Percentiles rank a stretch among this genome's conserved stretches.
phyloP scores from a whole-genome alignment of 495 filamentous ascomycete species.

The Echria macrotheca region DNA sequence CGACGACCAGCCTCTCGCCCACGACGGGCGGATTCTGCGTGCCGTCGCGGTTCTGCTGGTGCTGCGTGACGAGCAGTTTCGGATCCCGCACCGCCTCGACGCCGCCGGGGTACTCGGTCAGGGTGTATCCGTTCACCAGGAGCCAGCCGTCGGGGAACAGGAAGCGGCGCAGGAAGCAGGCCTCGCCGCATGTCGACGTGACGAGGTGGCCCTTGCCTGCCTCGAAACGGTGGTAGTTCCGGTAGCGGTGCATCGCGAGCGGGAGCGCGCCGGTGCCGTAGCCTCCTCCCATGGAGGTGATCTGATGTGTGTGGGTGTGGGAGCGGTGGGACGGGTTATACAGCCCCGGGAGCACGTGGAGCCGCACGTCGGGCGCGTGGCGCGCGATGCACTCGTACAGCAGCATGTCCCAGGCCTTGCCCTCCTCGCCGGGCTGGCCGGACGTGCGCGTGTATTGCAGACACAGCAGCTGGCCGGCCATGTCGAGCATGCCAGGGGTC shows the following conservation, averaged over 20 bases:
- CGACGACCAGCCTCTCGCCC: slow-evolving; percentile 20
- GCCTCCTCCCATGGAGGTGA: slow-evolving; percentile 34
- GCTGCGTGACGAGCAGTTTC: no score
- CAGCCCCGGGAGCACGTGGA: slow-evolving; percentile 49
- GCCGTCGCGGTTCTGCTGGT: slow-evolving; percentile 1
- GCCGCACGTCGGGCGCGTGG: slow-evolving; percentile 38
- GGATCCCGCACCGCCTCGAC: slow-evolving; percentile 22
- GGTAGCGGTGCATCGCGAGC: slow-evolving; percentile 57
- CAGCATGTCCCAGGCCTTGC: slow-evolving; percentile 25
- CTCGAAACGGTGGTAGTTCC: slow-evolving; percentile 48
- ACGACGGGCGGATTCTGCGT: neutral
- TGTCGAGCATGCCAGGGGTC: slow-evolving; percentile 42
- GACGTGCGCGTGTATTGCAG: slow-evolving; percentile 21
- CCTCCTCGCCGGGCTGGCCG: slow-evolving; percentile 1
- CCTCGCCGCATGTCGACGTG: slow-evolving; percentile 49
- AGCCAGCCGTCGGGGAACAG: slow-evolving; percentile 51
- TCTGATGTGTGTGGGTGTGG: slow-evolving; percentile 42
- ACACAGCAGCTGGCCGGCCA: slow-evolving; percentile 31
- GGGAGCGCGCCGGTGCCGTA: slow-evolving; percentile 51
- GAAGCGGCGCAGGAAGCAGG: slow-evolving; percentile 53
- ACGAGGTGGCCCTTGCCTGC: slow-evolving; percentile 41
- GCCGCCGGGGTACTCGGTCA: slow-evolving; percentile 41
- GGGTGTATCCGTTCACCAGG: slow-evolving; percentile 53
- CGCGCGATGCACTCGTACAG: slow-evolving; percentile 50
- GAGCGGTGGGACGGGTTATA: slow-evolving; percentile 23